Conservation (phyloP, 1,284 basidiomycete species). For the Hemileia vastatrix region DNA sequence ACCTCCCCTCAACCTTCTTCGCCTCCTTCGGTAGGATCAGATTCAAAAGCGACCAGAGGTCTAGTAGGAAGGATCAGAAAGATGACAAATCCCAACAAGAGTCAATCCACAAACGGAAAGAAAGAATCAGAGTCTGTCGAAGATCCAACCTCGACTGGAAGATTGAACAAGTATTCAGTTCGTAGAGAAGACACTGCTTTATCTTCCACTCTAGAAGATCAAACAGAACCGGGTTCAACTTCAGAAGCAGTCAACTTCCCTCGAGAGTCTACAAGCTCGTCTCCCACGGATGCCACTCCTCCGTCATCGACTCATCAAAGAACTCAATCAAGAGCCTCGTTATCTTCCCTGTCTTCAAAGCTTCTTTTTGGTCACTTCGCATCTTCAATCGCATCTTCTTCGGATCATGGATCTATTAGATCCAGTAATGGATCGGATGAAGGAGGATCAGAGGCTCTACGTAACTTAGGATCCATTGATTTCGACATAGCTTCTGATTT, state of each 20-base stretch:
- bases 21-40: too few relatives aligned
- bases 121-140: neutral
- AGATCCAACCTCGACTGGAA: neutral
- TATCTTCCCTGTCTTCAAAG: neutral
- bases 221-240: neutral
- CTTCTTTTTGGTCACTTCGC: neutral
- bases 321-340: neutral
- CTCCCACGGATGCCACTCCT: neutral
- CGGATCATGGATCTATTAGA: neutral
- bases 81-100: neutral
- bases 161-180: neutral
- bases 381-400: neutral
- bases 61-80: neutral
- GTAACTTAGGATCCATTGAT: neutral
- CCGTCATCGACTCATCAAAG: neutral
- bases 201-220: neutral
- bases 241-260: neutral
- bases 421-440: neutral
- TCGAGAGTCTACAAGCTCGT: neutral
- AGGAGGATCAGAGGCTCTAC: neutral
- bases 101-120: neutral
- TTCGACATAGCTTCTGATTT: neutral
- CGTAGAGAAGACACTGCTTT: neutral
- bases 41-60: neutral
- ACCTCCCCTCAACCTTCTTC: too few relatives aligned